Evolutionary conservation across 306 rosid genomes (phyloP), one percentile per base, ranked within the genome.

Genomic region (Canavalia ensiformis): DNA sequence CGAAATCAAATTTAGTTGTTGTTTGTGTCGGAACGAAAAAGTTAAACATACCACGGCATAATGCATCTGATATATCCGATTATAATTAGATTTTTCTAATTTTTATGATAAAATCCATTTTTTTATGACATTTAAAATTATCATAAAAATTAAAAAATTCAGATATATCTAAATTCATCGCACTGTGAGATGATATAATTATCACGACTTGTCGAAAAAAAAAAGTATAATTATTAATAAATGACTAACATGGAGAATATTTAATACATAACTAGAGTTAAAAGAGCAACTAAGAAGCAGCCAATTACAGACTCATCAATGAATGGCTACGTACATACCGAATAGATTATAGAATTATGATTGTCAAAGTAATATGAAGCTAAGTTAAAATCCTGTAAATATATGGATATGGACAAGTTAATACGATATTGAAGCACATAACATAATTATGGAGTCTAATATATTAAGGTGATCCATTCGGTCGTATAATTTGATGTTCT

Each of bases 391-490:
- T 11, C 33, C 7, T 57, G 2, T 34, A 31, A 30, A 46, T 13
- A 11, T 1, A 9, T 28, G 28, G 39, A 4, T 45, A 30, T 30
- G 45, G n/a, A 44, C 51, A 18, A 18, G 25, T 18, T 18, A 35
- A 47, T 37, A 51, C 52, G 13, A 35, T 51, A 72, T 72, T 34
- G 35, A 72, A 34, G 4, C 6, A 35, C 10, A 51, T 1, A 52
- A 7, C 29, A 49, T 6, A 51, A 33, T 2, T 51, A 52, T 50
- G 37, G 77, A 74, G 31, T 28, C 54, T 25, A 39, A 41, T 56
- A 74, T 41, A 5, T 13, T 30, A 11, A 74, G 69, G 10, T 59
- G 58, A 75, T 34, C 34, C 46, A 33, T 75, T 75, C 78, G 31
- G 45, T 25, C 33, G 18, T 46, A 6, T 46, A 31, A 37, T 56